Evolutionary conservation across 2,329 filamentous ascomycete genomes (phyloP).

Genomic region (Talaromyces sp.): DNA sequence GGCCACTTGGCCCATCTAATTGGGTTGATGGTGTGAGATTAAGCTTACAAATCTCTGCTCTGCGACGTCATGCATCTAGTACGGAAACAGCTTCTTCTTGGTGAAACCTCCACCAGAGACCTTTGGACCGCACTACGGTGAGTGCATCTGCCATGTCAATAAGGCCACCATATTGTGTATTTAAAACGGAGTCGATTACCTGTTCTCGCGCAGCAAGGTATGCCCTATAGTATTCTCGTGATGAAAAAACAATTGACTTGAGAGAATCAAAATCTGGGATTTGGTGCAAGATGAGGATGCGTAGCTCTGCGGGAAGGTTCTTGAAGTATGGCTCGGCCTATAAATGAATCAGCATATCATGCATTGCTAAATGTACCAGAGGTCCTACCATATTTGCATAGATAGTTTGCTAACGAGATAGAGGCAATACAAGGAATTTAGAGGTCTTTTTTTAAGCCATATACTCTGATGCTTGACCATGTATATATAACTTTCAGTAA

Average conservation of each 20-base stretch:
- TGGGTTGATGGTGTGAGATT: no score
- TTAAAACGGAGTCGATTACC: not conserved
- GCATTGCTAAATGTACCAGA: not conserved
- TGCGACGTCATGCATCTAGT: not conserved
- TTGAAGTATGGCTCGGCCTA: not conserved
- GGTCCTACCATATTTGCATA: not conserved
- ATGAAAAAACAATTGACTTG: constrained; percentile 2
- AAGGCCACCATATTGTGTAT: not conserved
- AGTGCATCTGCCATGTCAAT: not conserved
- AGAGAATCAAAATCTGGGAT: constrained; percentile 2
- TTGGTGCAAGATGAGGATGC: not conserved
- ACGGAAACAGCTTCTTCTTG: constrained; percentile 1
- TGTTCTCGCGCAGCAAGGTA: not conserved
- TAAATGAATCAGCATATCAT: not conserved
- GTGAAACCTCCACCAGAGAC: not conserved
- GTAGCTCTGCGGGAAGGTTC: not conserved
- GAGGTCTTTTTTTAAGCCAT: no score
- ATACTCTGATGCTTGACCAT: no score
- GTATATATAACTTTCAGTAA: no score
- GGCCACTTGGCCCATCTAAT: not conserved
- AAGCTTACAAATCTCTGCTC: not conserved
- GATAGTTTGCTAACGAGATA: no score
- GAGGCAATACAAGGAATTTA: no score
- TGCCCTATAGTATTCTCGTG: not conserved
- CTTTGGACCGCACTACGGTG: not conserved